Evolutionary conservation across 495 filamentous ascomycete species (phyloP).

Genomic region (Tuber melanosporum): DNA sequence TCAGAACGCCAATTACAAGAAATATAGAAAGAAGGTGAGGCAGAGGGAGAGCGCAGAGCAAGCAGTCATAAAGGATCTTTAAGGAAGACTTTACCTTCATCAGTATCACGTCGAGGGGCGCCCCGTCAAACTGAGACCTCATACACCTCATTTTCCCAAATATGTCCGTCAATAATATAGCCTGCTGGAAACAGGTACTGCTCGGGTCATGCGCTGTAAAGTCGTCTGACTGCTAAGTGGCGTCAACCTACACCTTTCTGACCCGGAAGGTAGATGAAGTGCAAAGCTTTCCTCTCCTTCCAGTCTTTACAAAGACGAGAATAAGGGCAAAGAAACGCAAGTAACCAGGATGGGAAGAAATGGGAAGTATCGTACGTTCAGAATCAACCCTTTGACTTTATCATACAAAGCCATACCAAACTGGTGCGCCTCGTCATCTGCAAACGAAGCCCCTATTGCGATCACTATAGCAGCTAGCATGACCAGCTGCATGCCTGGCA

Average conservation of each 20-base stretch:
- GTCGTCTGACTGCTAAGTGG: conserved; percentile 36
- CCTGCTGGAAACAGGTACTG: conserved; percentile 34
- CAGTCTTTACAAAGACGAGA: background rate
- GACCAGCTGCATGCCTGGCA: conserved; percentile 47
- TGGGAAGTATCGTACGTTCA: conserved; percentile 28
- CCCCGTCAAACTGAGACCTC: conserved; percentile 36
- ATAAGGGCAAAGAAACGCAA: background rate
- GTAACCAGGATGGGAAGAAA: background rate
- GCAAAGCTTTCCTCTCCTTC: background rate
- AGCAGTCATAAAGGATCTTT: background rate
- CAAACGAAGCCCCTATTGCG: conserved; percentile 41
- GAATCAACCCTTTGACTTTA: conserved; percentile 37
- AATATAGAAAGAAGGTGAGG: background rate
- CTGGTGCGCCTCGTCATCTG: conserved; percentile 37
- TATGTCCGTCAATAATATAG: conserved; percentile 39
- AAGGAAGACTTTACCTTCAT: conserved; percentile 34
- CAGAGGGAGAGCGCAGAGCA: conserved; percentile 12
- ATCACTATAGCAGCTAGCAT: conserved; percentile 44
- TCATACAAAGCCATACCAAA: conserved; percentile 41
- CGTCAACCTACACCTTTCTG: conserved; percentile 11
- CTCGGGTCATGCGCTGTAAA: conserved; percentile 38
- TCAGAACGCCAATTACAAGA: conserved; percentile 17
- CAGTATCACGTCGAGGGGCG: conserved; percentile 37
- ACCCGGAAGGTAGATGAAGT: conserved; percentile 9
- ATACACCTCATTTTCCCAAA: conserved; percentile 41